phyloP scores from a whole-genome alignment of 495 filamentous ascomycete genomes.

The Aspergillus saccharolyticus region DNA sequence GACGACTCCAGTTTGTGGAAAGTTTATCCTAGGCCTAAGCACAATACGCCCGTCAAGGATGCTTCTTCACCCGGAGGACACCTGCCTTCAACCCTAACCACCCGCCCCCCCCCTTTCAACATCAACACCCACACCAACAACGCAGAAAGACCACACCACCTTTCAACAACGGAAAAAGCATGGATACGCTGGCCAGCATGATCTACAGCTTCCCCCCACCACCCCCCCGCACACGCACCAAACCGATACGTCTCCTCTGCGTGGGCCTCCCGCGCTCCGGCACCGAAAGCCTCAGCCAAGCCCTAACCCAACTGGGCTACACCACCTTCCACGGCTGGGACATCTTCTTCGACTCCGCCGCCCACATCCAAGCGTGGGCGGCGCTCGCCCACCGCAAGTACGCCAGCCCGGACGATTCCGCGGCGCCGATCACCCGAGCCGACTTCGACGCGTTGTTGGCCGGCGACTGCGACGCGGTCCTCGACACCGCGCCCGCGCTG shows the following conservation, averaged over 20 bases:
- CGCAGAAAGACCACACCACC: background rate
- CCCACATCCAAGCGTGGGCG: conserved; percentile 11
- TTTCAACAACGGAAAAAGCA: background rate
- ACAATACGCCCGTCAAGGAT: no score
- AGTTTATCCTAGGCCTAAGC: no score
- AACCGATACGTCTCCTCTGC: conserved; percentile 17
- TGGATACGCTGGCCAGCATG: background rate
- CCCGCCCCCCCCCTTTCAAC: no score
- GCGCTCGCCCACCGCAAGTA: conserved; percentile 12
- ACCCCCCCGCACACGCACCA: conserved; percentile 8
- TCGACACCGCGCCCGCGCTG: conserved; percentile 5
- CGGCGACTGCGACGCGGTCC: conserved; percentile 7
- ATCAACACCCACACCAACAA: background rate
- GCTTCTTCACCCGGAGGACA: no score
- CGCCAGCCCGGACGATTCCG: background rate
- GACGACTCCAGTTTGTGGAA: no score
- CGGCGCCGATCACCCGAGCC: conserved; percentile 3
- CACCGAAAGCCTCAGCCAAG: conserved; percentile 19
- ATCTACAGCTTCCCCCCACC: background rate
- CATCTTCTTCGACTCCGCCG: background rate
- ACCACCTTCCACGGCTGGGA: conserved; percentile 22
- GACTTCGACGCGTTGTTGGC: conserved; percentile 12
- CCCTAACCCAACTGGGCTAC: conserved; percentile 15
- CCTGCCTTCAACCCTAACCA: no score
- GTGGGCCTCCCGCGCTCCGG: conserved; percentile 18